phyloP scores from a whole-genome alignment of 169 alveolate genomes.

The Cryptosporidium viatorum region DNA sequence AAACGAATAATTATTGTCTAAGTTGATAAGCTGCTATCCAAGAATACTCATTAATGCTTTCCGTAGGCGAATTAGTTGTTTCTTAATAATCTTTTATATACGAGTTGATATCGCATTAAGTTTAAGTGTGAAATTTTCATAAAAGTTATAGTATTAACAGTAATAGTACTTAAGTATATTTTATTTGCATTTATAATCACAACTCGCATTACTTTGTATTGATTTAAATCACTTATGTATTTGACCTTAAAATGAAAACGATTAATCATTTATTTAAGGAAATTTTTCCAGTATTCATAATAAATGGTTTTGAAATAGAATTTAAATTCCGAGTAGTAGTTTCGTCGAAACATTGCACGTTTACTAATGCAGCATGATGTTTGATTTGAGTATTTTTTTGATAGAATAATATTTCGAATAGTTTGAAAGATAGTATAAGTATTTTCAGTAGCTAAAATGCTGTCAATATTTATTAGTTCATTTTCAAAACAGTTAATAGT shows the following conservation, averaged over 20 bases:
- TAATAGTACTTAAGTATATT: background rate
- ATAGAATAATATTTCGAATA: background rate
- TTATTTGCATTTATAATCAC: background rate
- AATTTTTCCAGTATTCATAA: background rate
- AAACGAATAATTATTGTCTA: no score
- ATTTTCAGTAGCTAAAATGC: background rate
- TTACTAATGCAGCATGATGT: background rate
- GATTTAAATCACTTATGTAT: no score
- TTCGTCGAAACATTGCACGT: background rate
- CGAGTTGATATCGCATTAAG: no score
- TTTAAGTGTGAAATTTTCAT: no score
- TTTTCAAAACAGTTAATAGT: background rate
- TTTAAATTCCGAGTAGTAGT: background rate
- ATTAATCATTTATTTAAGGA: background rate
- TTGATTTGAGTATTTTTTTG: background rate
- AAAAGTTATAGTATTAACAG: no score
- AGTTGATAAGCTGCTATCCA: no score
- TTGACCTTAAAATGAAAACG: no score
- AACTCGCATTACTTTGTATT: no score
- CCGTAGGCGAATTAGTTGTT: background rate
- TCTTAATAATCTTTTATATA: background rate
- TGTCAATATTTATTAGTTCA: background rate
- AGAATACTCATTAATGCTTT: background rate
- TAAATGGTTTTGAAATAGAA: slow-evolving; percentile 3
- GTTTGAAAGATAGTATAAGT: background rate